Base-by-base conservation (phyloP, 202 grass and related monocot genomes). In the Carex arenaria region DNA sequence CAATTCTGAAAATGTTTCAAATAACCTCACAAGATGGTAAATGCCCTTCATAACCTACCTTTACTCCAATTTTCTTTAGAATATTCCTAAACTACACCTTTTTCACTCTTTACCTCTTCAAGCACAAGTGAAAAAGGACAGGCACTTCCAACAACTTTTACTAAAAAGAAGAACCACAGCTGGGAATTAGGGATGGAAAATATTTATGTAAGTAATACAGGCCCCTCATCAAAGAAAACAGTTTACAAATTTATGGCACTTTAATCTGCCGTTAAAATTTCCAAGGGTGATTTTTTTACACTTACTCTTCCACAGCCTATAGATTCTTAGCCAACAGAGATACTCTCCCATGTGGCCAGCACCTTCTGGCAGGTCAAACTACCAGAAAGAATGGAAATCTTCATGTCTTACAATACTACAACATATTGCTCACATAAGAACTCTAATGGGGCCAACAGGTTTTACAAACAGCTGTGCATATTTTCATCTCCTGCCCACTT, bases 1-100 rank as follows among this genome's bases (percentile, higher is more conserved):
- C 12, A 76, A 14, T 18, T 11, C 59, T 71, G 72, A 65, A 87
- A 82, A 31, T 64, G 3, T 83, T 4, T 85, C 2, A 36, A 84
- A 72, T 60, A 69, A 62, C 40, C 4, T 55, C 13, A 68, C 31
- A 7, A 8, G 22, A 55, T 1, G 54, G 51, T 1, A 78, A 15
- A 76, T 32, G n/a, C 51, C 28, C 55, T 78, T 30, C 72, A 57
- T 34, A 36, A n/a, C 23, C 7, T 54, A 54, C 13, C 23, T 77
- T 34, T 57, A 9, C 28, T 77, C 72, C 28, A 57, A 57, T 55
- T 77, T 10, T 28, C 72, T 77, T 56, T 57, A 56, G 34, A 56
- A 76, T 56, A 76, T 11, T 31, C 73, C 53, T 38, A 78, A 78
- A 78, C 30, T 59, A 78, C 73, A 59, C 36, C 36, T 10, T 19